Evolutionary conservation across 805 yeast species (phyloP), one percentile per base, ranked within the genome.

Genomic region (Candida lessepsii): DNA sequence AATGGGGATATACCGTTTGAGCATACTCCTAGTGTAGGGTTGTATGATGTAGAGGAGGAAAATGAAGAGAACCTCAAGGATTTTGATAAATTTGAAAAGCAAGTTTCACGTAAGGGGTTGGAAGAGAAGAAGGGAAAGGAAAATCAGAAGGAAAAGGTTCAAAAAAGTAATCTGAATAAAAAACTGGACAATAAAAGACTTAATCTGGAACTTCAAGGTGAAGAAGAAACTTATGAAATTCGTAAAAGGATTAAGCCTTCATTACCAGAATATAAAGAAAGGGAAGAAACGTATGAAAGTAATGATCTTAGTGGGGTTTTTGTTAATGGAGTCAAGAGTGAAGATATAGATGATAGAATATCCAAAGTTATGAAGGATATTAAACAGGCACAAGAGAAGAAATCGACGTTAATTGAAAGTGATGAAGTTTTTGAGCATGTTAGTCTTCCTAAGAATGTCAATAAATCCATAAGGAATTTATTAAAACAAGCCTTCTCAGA

Each of bases 1-100:
- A 86, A 83, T 56, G 83, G 80, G 1, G 96, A 86, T 51, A 78
- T 90, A 8, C 87, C 91, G 0, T 83, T 85, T 52, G 93, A 89
- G 52, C 81, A 78, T 44, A 61, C 60, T 11, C 91, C 95, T 0
- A 73, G 70, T 3, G 67, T 63, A 0, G 96, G 96, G 0, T 60
- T 77, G 15, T 86, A 82, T 56, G 90, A 85, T 52, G 78, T 81
- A 0, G 52, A 68, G 0, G 77, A 73, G n/a, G 97, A 90, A 56
- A 60, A 61, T 10, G 51, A 50, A 10, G 45, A 48, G 2, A 78
- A 81, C 42, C 53, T 53, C 2, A 42, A 42, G 6, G 72, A 67
- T 1, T 58, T 67, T 30, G 45, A 44, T 1, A 58, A 54, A 14
- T 85, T 78, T 58, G 75, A 71, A 40, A 57, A 52, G 5, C 50